Percentiles rank a stretch among this genome's conserved stretches.
These are phyloP conservation scores for Aspergillus sp. DNA, from an alignment of 2,329 filamentous ascomycete species.

Conservation along the genomic window DNA sequence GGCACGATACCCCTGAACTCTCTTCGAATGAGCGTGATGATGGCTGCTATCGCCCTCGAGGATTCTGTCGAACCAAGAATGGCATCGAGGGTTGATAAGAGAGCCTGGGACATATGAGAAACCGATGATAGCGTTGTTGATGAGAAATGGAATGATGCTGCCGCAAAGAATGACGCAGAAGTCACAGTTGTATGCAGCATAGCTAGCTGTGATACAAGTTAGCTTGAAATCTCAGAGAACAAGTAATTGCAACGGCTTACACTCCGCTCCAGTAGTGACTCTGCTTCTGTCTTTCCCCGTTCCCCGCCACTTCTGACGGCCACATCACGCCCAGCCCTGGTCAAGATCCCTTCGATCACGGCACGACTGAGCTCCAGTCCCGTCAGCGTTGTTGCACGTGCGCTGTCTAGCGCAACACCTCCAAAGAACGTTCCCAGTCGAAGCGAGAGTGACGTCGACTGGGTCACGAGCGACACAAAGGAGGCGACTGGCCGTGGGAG, in stretches of 20 bases:
- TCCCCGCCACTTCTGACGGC: slow-evolving; percentile 41
- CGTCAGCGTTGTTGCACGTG: slow-evolving; percentile 37
- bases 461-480: slow-evolving; percentile 36
- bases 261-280: slow-evolving; percentile 39
- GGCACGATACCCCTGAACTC: slow-evolving; percentile 35
- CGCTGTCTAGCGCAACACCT: slow-evolving; percentile 36
- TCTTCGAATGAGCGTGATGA: slow-evolving; percentile 39
- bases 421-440: slow-evolving; percentile 38
- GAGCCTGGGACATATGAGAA: slow-evolving; percentile 36
- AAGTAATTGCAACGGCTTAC: slow-evolving; percentile 22
- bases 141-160: slow-evolving; percentile 39
- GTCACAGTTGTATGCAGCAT: slow-evolving; percentile 38
- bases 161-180: slow-evolving; percentile 40
- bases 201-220: slow-evolving; percentile 28
- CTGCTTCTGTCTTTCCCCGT: slow-evolving; percentile 34
- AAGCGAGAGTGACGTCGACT: slow-evolving; percentile 39
- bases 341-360: slow-evolving; percentile 38
- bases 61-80: slow-evolving; percentile 43
- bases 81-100: slow-evolving; percentile 39
- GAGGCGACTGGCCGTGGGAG: slow-evolving; percentile 38
- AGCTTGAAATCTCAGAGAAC: slow-evolving; percentile 2
- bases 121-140: slow-evolving; percentile 37
- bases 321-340: slow-evolving; percentile 38
- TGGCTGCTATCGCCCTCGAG: slow-evolving; percentile 41
- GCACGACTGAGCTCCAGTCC: slow-evolving; percentile 38